Evolutionary conservation across 1,284 basidiomycete genomes (phyloP).

Genomic region (Tylopilus orsonianus): DNA sequence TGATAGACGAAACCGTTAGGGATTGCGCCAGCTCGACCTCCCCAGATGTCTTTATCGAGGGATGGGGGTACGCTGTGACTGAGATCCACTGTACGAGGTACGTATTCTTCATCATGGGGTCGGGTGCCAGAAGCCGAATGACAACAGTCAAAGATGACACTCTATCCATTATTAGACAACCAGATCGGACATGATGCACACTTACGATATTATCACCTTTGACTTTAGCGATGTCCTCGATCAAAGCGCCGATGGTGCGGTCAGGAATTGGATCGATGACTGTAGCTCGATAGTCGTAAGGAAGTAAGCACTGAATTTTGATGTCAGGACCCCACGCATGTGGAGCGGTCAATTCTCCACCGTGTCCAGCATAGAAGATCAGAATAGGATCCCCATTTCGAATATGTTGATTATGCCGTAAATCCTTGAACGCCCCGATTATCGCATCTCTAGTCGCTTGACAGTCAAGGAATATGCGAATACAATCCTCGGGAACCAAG

Average conservation of each 20-base stretch:
- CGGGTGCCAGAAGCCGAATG: constrained; percentile 45
- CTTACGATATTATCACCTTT: constrained; percentile 61
- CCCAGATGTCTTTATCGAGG: constrained; percentile 50
- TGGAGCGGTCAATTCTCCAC: constrained; percentile 50
- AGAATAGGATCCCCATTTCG: constrained; percentile 56
- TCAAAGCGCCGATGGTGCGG: constrained; percentile 53
- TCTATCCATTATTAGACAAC: constrained; percentile 21
- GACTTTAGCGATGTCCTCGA: constrained; percentile 44
- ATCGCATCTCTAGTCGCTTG: constrained; percentile 56
- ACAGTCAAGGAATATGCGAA: constrained; percentile 49
- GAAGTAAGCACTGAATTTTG: constrained; percentile 54
- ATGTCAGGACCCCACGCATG: constrained; percentile 41
- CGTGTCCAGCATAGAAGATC: constrained; percentile 66
- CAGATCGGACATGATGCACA: neutral
- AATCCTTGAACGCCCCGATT: constrained; percentile 48
- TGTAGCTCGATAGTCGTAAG: constrained; percentile 52
- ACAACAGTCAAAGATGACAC: constrained; percentile 60
- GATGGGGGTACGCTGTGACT: constrained; percentile 47
- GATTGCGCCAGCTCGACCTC: constrained; percentile 28
- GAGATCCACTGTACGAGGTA: constrained; percentile 43
- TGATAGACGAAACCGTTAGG: constrained; percentile 44
- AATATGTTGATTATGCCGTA: constrained; percentile 53
- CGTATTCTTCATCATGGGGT: constrained; percentile 33
- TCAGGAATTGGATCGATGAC: constrained; percentile 45
- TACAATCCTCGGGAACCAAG: constrained; percentile 53